Conservation (phyloP, 1,284 basidiomycete genomes). For the Papiliotrema nemorosa region DNA sequence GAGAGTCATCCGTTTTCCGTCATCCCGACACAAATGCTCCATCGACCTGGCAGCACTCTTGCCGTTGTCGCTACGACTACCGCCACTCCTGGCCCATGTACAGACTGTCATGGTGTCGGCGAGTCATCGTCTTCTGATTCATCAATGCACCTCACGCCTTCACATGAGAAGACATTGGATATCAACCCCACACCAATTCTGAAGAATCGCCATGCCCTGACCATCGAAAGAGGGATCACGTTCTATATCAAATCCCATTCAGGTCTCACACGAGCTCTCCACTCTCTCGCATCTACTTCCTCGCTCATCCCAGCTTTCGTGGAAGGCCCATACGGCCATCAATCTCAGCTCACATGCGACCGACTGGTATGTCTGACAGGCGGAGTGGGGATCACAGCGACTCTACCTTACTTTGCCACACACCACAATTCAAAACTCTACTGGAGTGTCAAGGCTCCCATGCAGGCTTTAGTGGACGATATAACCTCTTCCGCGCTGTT, state of each 20-base stretch:
- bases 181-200: no score
- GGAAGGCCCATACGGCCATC: constrained; percentile 11
- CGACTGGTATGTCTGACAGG: constrained; percentile 9
- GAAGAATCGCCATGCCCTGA: not conserved
- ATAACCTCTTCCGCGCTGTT: not conserved
- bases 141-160: not conserved
- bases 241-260: constrained; percentile 2
- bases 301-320: constrained; percentile 1
- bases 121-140: not conserved
- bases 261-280: constrained; percentile 1
- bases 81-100: no score
- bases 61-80: no score
- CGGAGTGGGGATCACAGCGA: constrained; percentile 13
- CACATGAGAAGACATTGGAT: not conserved
- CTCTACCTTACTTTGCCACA: constrained; percentile 5
- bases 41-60: no score
- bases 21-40: not conserved
- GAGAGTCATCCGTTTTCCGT: constrained; percentile 15
- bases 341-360: constrained; percentile 1
- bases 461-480: not conserved
- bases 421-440: constrained; percentile 8
- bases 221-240: not conserved
- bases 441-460: constrained; percentile 6
- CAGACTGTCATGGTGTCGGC: no score
- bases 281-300: not conserved